These are phyloP conservation scores for Ogataea polymorpha DNA, from an alignment of 805 yeast species.

Conservation along the genomic window DNA sequence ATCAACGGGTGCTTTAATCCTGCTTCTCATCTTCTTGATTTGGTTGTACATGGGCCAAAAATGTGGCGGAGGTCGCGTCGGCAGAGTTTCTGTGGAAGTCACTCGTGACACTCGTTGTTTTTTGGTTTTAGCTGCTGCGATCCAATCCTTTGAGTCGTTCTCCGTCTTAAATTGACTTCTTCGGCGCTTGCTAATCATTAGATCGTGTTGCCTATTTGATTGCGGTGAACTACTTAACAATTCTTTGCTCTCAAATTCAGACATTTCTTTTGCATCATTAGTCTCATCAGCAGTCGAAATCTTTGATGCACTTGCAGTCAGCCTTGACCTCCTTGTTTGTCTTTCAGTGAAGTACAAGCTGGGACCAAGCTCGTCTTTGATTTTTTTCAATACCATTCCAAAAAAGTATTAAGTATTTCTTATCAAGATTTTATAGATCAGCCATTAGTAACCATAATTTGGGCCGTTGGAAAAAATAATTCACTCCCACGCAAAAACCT, in stretches of 20 bases:
- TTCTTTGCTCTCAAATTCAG: no score
- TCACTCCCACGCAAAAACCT: no score
- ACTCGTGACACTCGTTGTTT: neutral
- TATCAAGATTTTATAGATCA: neutral
- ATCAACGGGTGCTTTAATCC: constrained; percentile 80
- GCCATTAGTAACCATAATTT: neutral
- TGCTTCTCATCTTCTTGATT: constrained; percentile 63
- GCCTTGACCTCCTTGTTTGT: constrained; percentile 4
- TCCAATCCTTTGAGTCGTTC: neutral
- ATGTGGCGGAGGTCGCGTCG: constrained; percentile 29
- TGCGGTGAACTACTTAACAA: no score
- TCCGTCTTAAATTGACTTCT: constrained; percentile 1
- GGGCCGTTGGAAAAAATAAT: no score
- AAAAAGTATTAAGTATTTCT: neutral
- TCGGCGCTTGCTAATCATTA: neutral
- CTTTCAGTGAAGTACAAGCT: constrained; percentile 12
- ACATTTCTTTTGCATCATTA: no score
- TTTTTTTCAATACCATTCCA: neutral
- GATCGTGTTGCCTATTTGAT: no score
- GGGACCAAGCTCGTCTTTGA: neutral
- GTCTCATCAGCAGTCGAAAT: no score
- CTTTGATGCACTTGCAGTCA: no score
- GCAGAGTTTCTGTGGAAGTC: constrained; percentile 1
- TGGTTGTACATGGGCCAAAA: constrained; percentile 57
- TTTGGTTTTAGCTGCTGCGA: neutral